Evolutionary conservation across 1,284 basidiomycete species (phyloP).

Genomic region (Tranzscheliella williamsii): DNA sequence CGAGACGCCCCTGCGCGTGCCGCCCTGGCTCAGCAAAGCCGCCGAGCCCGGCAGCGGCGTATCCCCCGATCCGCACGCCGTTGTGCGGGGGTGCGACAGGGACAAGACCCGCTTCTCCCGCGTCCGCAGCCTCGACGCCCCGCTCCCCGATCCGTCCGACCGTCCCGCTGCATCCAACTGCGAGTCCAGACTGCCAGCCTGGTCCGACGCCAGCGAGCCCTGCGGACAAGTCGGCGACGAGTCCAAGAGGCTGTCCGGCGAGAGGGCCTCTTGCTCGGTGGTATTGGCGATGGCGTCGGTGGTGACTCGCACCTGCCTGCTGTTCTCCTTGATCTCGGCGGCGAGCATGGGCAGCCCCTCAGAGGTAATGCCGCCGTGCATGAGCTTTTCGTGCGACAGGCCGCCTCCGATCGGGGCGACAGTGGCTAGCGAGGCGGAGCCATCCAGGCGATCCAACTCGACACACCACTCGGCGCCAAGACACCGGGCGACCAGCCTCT

Average conservation of each 20-base stretch:
- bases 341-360: constrained; percentile 37
- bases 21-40: constrained; percentile 1
- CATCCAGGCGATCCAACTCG: constrained; percentile 43
- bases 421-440: constrained; percentile 9
- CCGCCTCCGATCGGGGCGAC: constrained; percentile 44
- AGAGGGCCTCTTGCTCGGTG: constrained; percentile 8
- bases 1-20: constrained; percentile 6
- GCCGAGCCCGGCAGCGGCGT: constrained; percentile 12
- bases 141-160: constrained; percentile 9
- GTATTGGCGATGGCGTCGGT: constrained; percentile 17
- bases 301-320: constrained; percentile 7
- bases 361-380: constrained; percentile 20
- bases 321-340: constrained; percentile 16
- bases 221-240: too few species aligned
- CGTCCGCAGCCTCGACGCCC: constrained; percentile 10
- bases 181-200: too few species aligned
- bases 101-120: constrained; percentile 35
- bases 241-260: not conserved
- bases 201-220: too few species aligned
- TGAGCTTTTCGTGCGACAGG: constrained; percentile 19
- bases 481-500: constrained; percentile 87
- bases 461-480: constrained; percentile 83
- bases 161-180: too few species aligned
- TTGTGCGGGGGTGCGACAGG: constrained; percentile 17
- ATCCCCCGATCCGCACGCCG: not conserved